Base-by-base conservation (phyloP, 495 filamentous ascomycete species). In the Neohortaea acidophila region DNA sequence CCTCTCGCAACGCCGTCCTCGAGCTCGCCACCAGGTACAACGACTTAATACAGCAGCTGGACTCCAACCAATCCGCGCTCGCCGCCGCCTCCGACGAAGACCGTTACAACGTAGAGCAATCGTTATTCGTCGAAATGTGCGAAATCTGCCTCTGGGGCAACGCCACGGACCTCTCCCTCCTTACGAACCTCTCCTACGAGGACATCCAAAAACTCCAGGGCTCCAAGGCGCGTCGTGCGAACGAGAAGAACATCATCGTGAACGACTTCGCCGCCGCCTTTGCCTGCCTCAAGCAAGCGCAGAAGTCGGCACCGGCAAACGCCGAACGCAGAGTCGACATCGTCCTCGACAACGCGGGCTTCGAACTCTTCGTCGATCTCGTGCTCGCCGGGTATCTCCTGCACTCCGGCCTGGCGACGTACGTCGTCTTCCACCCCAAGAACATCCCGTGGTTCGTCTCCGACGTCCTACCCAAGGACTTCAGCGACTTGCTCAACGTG, bases 131-230 rank as follows among this genome's bases (percentile, higher is more conserved):
- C 2, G 89, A 94, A 57, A 92, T 96, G 79, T 86, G 76, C 60
- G 84, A 94, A 63, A 89, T 94, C 46, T 94, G 89, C 52, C 70
- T 96, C 14, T 96, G 89, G 89, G 91, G 89, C 7, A 94, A 97
- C 58, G 89, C 91, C 3, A 96, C 87, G 0, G 91, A 96, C 48
- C 68, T 96, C 13, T 92, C 83, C 0, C 78, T 96, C 27, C 64
- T 96, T 25, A 94, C 85, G 0, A 81, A 73, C 43, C 71, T 96
- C 37, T 81, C 82, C 1, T 94, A 94, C 57, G 84, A 91, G 44
- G 89, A 94, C 51, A 87, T 96, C 46, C 89, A 96, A 59, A 87
- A 89, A 52, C 68, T 97, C 11, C 89, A 97, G 57, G 87, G 85
- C 0, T 77, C 81, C 0, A 66, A 84, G 45, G 84, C 86, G 4